These are phyloP conservation scores for Limonomyces culmigenus DNA, from an alignment of 1,284 basidiomycete genomes.

Conservation along the genomic window DNA sequence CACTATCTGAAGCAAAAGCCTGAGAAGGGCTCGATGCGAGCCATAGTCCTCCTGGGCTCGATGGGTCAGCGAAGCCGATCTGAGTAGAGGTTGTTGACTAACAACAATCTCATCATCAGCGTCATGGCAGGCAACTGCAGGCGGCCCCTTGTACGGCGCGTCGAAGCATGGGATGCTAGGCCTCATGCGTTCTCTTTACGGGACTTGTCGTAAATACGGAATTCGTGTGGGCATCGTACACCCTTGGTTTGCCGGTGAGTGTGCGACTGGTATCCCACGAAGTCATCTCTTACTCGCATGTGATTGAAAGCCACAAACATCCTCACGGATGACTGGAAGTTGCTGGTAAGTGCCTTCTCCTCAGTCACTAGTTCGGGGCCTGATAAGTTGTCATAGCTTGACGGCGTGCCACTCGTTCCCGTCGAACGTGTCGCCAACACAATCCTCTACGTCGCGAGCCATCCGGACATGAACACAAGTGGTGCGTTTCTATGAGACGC, in stretches of 20 bases:
- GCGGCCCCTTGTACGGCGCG: conserved; percentile 27
- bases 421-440: conserved; percentile 16
- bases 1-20: conserved; percentile 11
- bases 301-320: too few species aligned
- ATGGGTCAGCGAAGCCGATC: too few species aligned
- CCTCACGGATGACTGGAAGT: too few species aligned
- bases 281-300: too few species aligned
- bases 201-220: conserved; percentile 16
- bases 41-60: conserved; percentile 14
- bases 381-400: neutral
- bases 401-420: conserved; percentile 13
- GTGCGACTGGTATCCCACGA: too few species aligned
- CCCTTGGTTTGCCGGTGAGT: conserved; percentile 32
- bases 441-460: conserved; percentile 31
- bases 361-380: neutral
- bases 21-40: conserved; percentile 6
- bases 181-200: conserved; percentile 29
- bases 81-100: too few species aligned
- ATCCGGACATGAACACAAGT: too few species aligned
- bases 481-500: too few species aligned
- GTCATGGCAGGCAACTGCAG: conserved; percentile 30
- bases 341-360: too few species aligned
- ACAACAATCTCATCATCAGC: too few species aligned
- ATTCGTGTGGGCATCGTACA: conserved; percentile 33
- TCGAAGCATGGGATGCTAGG: conserved; percentile 38